These are phyloP conservation scores for Jatropha multifida DNA, from an alignment of 441 rosid genomes.

Conservation along the genomic window DNA sequence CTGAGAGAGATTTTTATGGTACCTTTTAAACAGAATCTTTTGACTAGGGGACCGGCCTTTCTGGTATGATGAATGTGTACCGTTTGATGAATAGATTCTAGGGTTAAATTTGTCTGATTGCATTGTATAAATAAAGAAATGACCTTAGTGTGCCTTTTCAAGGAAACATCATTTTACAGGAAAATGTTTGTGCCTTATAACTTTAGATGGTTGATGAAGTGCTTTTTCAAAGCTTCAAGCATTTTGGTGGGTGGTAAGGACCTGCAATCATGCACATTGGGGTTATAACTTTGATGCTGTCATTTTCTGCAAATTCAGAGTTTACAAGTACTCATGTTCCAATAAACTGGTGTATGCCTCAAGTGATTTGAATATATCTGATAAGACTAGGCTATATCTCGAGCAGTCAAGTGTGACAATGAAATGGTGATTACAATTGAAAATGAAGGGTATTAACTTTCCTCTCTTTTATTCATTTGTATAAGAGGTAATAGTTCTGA, in stretches of 20 bases:
- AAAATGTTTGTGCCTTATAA: background rate
- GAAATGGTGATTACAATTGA: background rate
- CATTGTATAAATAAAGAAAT: background rate
- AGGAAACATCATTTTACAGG: slow-evolving; percentile 4
- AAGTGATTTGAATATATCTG: background rate
- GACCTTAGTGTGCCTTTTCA: background rate
- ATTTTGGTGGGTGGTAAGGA: slow-evolving; percentile 9
- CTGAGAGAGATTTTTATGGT: slow-evolving; percentile 19
- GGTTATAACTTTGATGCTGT: background rate
- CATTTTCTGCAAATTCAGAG: background rate
- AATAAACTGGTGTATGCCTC: background rate
- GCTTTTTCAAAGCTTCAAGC: slow-evolving; percentile 14
- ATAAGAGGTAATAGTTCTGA: slow-evolving; percentile 4
- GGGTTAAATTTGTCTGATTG: background rate
- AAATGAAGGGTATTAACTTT: slow-evolving; percentile 3
- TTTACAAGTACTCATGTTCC: background rate
- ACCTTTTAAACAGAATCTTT: background rate
- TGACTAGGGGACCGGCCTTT: slow-evolving; percentile 18
- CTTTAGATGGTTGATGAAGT: slow-evolving; percentile 17
- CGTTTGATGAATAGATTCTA: background rate
- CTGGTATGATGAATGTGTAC: background rate
- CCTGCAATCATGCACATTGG: background rate
- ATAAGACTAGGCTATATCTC: background rate
- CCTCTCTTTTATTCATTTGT: slow-evolving; percentile 3
- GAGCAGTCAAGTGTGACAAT: background rate